Percentiles rank a stretch among this genome's conserved stretches.
phyloP scores from a whole-genome alignment of 768 basidiomycete species.

The Pleurotus tuoliensis region DNA sequence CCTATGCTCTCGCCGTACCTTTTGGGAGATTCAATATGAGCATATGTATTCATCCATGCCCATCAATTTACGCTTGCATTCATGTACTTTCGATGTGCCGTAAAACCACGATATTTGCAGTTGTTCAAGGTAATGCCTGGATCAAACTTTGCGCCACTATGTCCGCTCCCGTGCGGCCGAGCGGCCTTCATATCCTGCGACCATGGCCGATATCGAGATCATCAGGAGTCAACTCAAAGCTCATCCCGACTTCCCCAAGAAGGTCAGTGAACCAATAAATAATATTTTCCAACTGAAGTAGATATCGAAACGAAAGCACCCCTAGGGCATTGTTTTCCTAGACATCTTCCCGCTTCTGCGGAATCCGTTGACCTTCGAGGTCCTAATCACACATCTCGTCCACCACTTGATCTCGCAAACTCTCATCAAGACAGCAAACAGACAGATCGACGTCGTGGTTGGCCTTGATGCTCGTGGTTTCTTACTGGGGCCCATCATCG shows the following conservation, averaged over 20 bases:
- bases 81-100: not conserved
- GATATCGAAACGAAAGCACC: not conserved
- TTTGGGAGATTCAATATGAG: conserved; percentile 16
- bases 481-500: conserved; percentile 89
- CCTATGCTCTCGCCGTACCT: conserved; percentile 24
- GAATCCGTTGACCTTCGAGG: conserved; percentile 83
- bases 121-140: too few relatives aligned
- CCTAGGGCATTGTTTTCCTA: conserved; percentile 84
- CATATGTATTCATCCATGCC: conserved; percentile 11
- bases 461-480: conserved; percentile 97
- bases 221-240: conserved; percentile 56
- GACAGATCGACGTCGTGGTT: conserved; percentile 88
- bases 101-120: not conserved
- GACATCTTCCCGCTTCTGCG: conserved; percentile 94
- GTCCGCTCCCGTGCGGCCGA: too few relatives aligned
- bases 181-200: not conserved
- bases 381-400: conserved; percentile 83
- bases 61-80: not conserved
- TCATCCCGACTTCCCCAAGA: conserved; percentile 85
- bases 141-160: too few relatives aligned
- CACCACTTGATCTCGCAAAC: conserved; percentile 83
- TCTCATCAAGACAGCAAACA: conserved; percentile 50
- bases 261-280: conserved; percentile 42
- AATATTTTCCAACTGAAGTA: too few relatives aligned
- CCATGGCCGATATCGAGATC: conserved; percentile 75